These are phyloP conservation scores for Pezicula neosporulosa DNA, from an alignment of 2,329 filamentous ascomycete species.

Conservation along the genomic window DNA sequence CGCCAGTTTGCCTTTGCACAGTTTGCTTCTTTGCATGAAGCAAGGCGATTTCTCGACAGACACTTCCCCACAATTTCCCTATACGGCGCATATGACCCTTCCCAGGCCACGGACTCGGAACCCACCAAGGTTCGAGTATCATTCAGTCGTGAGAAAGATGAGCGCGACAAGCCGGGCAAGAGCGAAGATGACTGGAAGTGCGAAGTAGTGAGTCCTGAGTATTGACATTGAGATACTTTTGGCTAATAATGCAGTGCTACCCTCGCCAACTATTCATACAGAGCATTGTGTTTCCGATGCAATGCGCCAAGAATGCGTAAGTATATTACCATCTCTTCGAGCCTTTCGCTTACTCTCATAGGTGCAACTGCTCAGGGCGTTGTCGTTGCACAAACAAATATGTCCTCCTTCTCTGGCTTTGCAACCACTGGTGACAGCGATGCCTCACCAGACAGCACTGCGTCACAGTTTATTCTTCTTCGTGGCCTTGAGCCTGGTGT, in stretches of 20 bases:
- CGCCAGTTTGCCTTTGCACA: constrained; percentile 54
- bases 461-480: constrained; percentile 72
- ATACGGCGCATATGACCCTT: constrained; percentile 39
- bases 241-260: constrained; percentile 39
- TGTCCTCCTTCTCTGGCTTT: constrained; percentile 35
- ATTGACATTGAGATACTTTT: background rate
- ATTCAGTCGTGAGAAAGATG: constrained; percentile 49
- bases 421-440: constrained; percentile 52
- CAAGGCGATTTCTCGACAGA: constrained; percentile 48
- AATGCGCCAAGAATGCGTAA: constrained; percentile 49
- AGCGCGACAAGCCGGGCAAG: constrained; percentile 38
- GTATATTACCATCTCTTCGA: constrained; percentile 13
- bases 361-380: constrained; percentile 28
- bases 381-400: constrained; percentile 31
- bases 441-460: constrained; percentile 42
- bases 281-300: constrained; percentile 55
- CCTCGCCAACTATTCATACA: constrained; percentile 52
- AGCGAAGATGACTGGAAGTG: constrained; percentile 55
- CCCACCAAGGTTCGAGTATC: constrained; percentile 36
- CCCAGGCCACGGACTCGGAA: constrained; percentile 37
- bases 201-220: constrained; percentile 37
- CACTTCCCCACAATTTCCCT: constrained; percentile 47
- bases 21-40: constrained; percentile 44
- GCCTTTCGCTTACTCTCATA: constrained; percentile 23
- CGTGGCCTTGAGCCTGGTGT: constrained; percentile 68